phyloP scores from a whole-genome alignment of 805 yeast species.

The Torulaspora indica region DNA sequence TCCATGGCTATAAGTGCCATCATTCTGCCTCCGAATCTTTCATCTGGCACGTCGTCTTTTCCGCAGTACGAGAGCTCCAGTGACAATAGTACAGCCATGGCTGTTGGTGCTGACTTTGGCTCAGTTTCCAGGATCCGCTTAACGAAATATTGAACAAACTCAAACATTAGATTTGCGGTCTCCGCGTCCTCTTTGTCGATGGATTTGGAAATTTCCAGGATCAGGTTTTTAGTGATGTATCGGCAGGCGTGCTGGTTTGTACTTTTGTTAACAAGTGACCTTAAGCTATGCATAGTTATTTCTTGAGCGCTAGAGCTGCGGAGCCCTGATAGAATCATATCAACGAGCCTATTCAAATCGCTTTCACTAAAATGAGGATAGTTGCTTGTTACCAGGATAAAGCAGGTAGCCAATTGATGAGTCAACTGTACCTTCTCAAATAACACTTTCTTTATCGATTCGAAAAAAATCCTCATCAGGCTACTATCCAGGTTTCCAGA shows the following conservation, averaged over 20 bases:
- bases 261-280: conserved; percentile 43
- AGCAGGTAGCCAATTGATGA: conserved; percentile 41
- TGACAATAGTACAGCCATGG: conserved; percentile 25
- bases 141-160: conserved; percentile 40
- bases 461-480: conserved; percentile 38
- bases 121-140: conserved; percentile 35
- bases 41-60: conserved; percentile 23
- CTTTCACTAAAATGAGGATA: conserved; percentile 32
- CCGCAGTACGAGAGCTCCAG: conserved; percentile 39
- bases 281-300: conserved; percentile 57
- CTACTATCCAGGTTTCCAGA: conserved; percentile 26
- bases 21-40: conserved; percentile 42
- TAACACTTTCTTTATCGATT: conserved; percentile 31
- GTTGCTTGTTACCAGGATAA: conserved; percentile 41
- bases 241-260: conserved; percentile 32
- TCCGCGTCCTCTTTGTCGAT: conserved; percentile 10
- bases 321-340: conserved; percentile 38
- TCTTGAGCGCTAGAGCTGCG: conserved; percentile 35
- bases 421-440: conserved; percentile 24
- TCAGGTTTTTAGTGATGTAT: conserved; percentile 40
- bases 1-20: conserved; percentile 44
- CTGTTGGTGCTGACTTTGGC: conserved; percentile 1
- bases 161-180: conserved; percentile 6
- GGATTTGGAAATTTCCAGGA: conserved; percentile 43
- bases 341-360: conserved; percentile 39